These are phyloP conservation scores for Heritiera fomes DNA, from an alignment of 345 rosid species.

Conservation along the genomic window DNA sequence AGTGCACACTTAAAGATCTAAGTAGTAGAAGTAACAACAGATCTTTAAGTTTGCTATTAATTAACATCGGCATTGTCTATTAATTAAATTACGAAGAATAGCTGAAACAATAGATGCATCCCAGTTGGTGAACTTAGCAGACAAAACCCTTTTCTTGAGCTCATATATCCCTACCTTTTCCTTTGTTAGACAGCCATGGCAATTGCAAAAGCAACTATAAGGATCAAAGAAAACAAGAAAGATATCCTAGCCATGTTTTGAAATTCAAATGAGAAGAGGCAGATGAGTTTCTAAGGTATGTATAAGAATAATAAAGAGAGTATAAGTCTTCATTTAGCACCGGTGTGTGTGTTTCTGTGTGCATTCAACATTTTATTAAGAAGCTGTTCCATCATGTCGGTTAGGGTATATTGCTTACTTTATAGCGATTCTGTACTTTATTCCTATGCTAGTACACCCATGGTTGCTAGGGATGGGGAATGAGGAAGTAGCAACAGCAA, in stretches of 20 bases:
- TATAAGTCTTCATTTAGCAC: not conserved
- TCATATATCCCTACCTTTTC: conserved; percentile 52
- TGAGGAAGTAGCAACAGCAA: no score
- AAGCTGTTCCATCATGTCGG: no score
- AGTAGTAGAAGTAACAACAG: no score
- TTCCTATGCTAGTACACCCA: no score
- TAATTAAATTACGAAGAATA: conserved; percentile 32
- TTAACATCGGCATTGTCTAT: no score
- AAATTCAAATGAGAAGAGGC: not conserved
- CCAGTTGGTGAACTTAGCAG: conserved; percentile 73
- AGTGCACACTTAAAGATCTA: no score
- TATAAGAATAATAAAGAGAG: not conserved
- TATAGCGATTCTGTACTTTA: no score
- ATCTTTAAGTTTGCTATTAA: no score
- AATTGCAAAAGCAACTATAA: not conserved
- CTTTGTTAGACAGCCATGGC: not conserved
- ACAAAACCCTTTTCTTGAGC: conserved; percentile 66
- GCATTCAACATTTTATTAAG: no score
- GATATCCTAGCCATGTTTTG: conserved; percentile 19
- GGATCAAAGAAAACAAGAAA: conserved; percentile 14
- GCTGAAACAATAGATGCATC: conserved; percentile 79
- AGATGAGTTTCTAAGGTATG: conserved; percentile 3
- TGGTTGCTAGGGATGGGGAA: no score
- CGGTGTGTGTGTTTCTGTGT: no score
- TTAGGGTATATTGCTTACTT: no score